phyloP scores from a whole-genome alignment of 2,329 filamentous ascomycete genomes.

The Fusarium subglutinans region DNA sequence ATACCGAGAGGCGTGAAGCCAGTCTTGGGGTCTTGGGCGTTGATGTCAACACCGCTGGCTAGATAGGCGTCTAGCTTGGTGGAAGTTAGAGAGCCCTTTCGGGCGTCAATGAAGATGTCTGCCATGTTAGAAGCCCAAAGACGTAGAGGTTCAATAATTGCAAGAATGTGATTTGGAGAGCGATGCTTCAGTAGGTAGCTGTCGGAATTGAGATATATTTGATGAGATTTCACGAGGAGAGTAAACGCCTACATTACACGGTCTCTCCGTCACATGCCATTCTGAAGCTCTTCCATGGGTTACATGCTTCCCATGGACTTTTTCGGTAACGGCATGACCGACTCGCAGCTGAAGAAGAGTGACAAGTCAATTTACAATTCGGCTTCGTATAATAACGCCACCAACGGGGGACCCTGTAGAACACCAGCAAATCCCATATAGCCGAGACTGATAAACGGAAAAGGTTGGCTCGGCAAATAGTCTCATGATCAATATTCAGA shows the following conservation, averaged over 20 bases:
- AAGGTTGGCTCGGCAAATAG: neutral
- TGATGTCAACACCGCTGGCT: neutral
- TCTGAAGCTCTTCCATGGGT: rapidly evolving
- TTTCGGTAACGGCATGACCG: neutral
- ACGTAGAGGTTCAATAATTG: rapidly evolving
- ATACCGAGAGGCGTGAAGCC: neutral
- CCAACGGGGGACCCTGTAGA: too few species aligned
- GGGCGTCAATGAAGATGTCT: neutral
- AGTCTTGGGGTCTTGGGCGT: neutral
- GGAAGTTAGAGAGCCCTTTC: neutral
- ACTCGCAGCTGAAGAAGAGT: neutral
- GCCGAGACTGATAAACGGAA: neutral
- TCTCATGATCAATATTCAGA: neutral
- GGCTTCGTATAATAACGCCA: neutral
- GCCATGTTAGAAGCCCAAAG: neutral
- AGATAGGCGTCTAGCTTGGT: neutral
- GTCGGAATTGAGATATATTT: neutral
- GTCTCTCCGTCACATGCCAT: neutral
- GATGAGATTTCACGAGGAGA: neutral
- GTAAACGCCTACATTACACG: neutral
- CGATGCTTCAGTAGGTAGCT: neutral
- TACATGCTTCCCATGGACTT: rapidly evolving
- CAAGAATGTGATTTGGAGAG: neutral
- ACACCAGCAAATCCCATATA: too few species aligned
- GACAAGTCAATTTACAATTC: neutral